Evolutionary conservation across 164 flowering plant genomes (phyloP).

Genomic region (Piper longum): DNA sequence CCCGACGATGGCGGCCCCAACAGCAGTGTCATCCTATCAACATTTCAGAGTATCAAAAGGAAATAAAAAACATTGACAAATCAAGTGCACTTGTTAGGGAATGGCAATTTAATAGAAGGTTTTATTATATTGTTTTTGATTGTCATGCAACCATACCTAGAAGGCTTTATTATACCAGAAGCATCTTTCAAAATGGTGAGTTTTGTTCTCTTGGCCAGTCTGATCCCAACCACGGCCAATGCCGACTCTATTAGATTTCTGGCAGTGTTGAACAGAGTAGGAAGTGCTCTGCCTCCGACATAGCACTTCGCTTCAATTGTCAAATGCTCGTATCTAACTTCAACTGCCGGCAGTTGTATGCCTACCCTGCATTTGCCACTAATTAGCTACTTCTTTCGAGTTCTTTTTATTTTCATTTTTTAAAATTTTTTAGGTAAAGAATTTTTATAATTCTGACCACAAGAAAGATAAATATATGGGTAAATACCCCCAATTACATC

Average conservation of each 20-base stretch:
- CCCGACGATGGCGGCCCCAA: slow-evolving; percentile 97
- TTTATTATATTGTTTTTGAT: too few relatives aligned
- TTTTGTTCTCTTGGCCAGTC: slow-evolving; percentile 44
- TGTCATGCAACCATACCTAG: slow-evolving; percentile 33
- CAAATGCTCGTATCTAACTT: slow-evolving; percentile 24
- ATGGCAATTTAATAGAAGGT: too few relatives aligned
- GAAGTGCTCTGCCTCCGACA: slow-evolving; percentile 30
- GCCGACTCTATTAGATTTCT: slow-evolving; percentile 37
- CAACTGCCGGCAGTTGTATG: slow-evolving; percentile 24
- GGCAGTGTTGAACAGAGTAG: slow-evolving; percentile 22
- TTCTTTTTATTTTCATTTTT: too few relatives aligned
- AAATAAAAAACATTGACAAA: neutral
- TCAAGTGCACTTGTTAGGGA: too few relatives aligned
- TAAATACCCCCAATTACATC: too few relatives aligned
- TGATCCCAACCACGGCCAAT: slow-evolving; percentile 43
- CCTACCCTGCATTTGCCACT: slow-evolving; percentile 19
- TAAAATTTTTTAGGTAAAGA: too few relatives aligned
- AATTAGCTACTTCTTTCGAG: too few relatives aligned
- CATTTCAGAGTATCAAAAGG: neutral
- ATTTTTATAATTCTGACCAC: too few relatives aligned
- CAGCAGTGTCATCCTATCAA: slow-evolving; percentile 63
- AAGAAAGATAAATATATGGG: too few relatives aligned
- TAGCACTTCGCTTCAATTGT: slow-evolving; percentile 25
- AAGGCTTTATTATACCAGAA: slow-evolving; percentile 77
- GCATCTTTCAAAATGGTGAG: slow-evolving; percentile 76